A percentile compares a stretch with the other conserved stretches of the same genome.
These are phyloP conservation scores for Rhodamnia argentea DNA, from an alignment of 345 rosid species.

Conservation along the genomic window DNA sequence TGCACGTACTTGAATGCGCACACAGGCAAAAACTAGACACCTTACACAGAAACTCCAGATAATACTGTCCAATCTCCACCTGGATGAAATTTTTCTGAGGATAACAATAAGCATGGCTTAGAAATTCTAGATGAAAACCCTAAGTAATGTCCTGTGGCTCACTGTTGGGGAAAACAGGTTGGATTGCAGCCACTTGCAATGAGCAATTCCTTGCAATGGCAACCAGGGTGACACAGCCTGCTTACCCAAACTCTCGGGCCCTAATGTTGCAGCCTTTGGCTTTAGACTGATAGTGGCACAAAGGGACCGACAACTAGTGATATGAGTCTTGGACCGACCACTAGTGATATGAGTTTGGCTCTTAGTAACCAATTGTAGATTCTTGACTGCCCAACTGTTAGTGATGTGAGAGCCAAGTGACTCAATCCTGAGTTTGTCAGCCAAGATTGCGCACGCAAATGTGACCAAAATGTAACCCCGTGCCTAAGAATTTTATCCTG, in stretches of 20 bases:
- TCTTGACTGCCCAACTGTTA: too few species aligned
- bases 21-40: not conserved
- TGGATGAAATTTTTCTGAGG: not conserved
- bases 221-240: not conserved
- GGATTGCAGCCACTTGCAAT: not conserved
- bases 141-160: not conserved
- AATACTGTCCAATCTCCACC: not conserved
- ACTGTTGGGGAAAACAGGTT: not conserved
- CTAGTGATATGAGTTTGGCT: not conserved
- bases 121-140: not conserved
- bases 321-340: not conserved
- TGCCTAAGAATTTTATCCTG: not conserved
- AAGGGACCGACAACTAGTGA: not conserved
- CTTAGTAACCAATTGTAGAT: too few species aligned
- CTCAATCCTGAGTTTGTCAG: not conserved
- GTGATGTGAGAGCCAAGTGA: not conserved
- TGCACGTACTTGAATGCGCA: not conserved
- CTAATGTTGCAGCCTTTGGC: not conserved
- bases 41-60: not conserved
- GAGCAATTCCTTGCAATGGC: not conserved
- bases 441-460: not conserved
- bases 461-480: not conserved
- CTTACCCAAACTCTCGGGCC: not conserved
- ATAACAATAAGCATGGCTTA: not conserved
- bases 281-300: not conserved